Percentiles rank a stretch among this genome's conserved stretches.
Conservation (phyloP, 1,284 basidiomycete genomes). For the Trametes versicolor region DNA sequence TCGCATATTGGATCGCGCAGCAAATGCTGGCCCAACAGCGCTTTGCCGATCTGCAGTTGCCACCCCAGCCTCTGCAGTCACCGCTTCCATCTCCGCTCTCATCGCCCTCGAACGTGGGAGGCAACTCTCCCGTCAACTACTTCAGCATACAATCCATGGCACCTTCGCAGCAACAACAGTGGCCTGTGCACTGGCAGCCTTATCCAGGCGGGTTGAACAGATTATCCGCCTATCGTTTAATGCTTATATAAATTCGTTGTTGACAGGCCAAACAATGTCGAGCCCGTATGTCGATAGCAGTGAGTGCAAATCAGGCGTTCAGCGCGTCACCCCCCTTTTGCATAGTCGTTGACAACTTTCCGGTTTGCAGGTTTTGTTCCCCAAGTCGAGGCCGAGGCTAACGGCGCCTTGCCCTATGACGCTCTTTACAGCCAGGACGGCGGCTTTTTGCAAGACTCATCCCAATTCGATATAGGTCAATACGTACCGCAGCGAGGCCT, state of each 20-base stretch:
- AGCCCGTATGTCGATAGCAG: slow-evolving; percentile 29
- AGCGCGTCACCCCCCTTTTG: slow-evolving; percentile 1
- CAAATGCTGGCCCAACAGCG: slow-evolving; percentile 20
- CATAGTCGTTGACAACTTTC: slow-evolving; percentile 18
- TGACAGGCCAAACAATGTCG: slow-evolving; percentile 24
- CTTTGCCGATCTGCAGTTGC: slow-evolving; percentile 28
- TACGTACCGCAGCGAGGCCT: slow-evolving; percentile 18
- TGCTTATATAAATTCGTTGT: slow-evolving; percentile 19
- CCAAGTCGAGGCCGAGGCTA: slow-evolving; percentile 30
- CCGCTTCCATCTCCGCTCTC: slow-evolving; percentile 36
- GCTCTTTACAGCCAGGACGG: slow-evolving; percentile 24
- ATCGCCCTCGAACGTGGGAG: slow-evolving; percentile 25
- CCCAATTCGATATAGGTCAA: slow-evolving; percentile 27
- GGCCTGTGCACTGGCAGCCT: slow-evolving; percentile 27
- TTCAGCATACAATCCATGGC: slow-evolving; percentile 22
- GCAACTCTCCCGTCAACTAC: slow-evolving; percentile 32
- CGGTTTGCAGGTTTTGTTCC: slow-evolving; percentile 24
- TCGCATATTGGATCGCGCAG: slow-evolving; percentile 28
- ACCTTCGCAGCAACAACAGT: slow-evolving; percentile 21
- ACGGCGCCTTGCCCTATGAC: slow-evolving; percentile 21
- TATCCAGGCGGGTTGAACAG: slow-evolving; percentile 19
- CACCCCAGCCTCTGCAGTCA: slow-evolving; percentile 17
- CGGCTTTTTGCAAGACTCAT: slow-evolving; percentile 28
- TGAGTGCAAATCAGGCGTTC: slow-evolving; percentile 17
- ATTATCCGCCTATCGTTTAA: background rate